A percentile compares a stretch with the other conserved stretches of the same genome.
These are phyloP conservation scores for Bruguiera parviflora DNA, from an alignment of 345 rosid species.

Conservation along the genomic window DNA sequence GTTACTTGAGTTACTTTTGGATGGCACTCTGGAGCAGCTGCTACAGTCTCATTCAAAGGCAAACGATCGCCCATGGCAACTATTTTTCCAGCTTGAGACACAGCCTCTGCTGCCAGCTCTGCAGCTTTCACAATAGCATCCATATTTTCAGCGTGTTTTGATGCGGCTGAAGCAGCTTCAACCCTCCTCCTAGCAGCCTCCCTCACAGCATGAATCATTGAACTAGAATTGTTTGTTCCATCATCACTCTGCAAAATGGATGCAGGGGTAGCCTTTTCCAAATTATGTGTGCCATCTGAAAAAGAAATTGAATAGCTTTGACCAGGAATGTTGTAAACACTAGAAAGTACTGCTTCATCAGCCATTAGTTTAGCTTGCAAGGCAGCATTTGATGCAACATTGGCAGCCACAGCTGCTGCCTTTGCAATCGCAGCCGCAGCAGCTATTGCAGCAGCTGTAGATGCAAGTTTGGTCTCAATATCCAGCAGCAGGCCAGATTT, in stretches of 20 bases:
- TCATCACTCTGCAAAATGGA: conserved; percentile 55
- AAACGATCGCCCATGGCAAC: conserved; percentile 80
- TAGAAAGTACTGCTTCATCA: conserved; percentile 63
- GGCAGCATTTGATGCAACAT: conserved; percentile 90
- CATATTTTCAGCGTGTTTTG: conserved; percentile 86
- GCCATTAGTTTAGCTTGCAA: conserved; percentile 92
- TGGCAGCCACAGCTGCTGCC: conserved; percentile 97
- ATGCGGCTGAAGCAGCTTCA: conserved; percentile 87
- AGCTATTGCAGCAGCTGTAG: conserved; percentile 79
- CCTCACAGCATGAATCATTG: conserved; percentile 66
- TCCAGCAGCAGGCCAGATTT: conserved; percentile 49
- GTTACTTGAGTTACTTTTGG: conserved; percentile 53
- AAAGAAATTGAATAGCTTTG: conserved; percentile 32
- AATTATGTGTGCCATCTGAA: conserved; percentile 30
- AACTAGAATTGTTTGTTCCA: conserved; percentile 48
- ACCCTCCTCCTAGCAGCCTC: conserved; percentile 82
- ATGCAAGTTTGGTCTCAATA: conserved; percentile 62
- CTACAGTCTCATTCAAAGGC: conserved; percentile 52
- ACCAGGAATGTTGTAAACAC: conserved; percentile 23
- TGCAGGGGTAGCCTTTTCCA: conserved; percentile 51
- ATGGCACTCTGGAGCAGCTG: conserved; percentile 67
- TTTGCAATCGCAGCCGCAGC: conserved; percentile 97
- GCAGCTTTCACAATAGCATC: conserved; percentile 94
- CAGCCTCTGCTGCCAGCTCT: conserved; percentile 90
- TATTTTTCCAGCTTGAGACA: conserved; percentile 86